phyloP scores from a whole-genome alignment of 768 basidiomycete species.

The Serendipita sp. region DNA sequence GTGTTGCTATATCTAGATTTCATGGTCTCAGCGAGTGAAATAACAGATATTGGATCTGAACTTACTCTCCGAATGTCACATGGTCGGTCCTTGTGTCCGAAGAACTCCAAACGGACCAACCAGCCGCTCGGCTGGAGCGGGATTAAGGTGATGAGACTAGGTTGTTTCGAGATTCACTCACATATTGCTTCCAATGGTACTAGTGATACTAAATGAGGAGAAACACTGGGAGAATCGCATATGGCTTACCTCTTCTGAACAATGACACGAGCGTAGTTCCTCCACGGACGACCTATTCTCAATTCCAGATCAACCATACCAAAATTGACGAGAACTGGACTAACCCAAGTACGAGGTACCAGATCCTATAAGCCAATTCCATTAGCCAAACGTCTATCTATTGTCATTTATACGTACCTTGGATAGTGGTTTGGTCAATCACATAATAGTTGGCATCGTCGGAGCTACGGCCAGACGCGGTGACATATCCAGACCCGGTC shows the following conservation, averaged over 20 bases:
- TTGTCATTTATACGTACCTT: conserved; percentile 24
- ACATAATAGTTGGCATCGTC: conserved; percentile 26
- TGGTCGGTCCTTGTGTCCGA: conserved; percentile 26
- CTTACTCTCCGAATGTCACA: conserved; percentile 30
- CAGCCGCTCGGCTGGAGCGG: conserved; percentile 13
- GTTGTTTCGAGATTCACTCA: background rate
- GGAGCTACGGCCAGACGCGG: conserved; percentile 29
- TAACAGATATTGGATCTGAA: background rate
- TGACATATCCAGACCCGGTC: conserved; percentile 29
- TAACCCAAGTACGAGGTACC: conserved; percentile 19
- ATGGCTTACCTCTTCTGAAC: background rate
- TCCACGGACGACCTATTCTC: background rate
- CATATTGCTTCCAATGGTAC: conserved; percentile 23
- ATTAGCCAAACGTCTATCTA: conserved; percentile 10
- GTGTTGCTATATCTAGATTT: conserved; percentile 21
- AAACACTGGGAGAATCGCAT: background rate
- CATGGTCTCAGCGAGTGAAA: background rate
- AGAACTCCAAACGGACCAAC: conserved; percentile 34
- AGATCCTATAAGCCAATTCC: background rate
- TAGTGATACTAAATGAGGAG: conserved; percentile 28
- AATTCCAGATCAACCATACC: background rate
- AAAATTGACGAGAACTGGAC: conserved; percentile 21
- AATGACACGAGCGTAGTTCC: conserved; percentile 4
- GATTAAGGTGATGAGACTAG: background rate
- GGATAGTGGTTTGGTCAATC: conserved; percentile 24